Percentiles rank a stretch among this genome's conserved stretches.
Conservation (phyloP, 116 monocot species). For the Posidonia oceanica region DNA sequence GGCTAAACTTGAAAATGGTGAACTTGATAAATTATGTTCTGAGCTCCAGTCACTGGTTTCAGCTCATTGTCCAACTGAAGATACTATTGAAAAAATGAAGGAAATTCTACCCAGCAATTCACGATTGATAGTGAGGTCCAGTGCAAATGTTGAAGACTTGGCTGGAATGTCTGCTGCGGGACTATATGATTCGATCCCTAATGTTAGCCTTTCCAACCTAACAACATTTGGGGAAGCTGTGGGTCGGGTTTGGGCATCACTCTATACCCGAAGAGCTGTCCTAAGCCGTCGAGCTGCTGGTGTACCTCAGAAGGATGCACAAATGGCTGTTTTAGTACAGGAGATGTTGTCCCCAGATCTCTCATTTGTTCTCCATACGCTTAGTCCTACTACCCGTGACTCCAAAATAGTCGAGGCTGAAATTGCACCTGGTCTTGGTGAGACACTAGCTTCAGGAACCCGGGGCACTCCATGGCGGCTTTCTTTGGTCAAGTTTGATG, state of each 20-base stretch:
- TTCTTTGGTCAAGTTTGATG: constrained; percentile 63
- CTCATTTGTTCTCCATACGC: constrained; percentile 91
- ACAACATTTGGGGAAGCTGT: constrained; percentile 45
- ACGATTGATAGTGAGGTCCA: constrained; percentile 80
- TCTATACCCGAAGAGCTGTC: constrained; percentile 84
- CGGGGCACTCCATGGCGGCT: constrained; percentile 89
- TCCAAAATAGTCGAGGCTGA: constrained; percentile 51
- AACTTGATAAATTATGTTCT: constrained; percentile 43
- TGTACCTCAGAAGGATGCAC: constrained; percentile 64
- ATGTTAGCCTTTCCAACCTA: constrained; percentile 56
- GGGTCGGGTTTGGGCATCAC: constrained; percentile 81
- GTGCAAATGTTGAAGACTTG: constrained; percentile 95
- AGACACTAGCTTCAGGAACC: constrained; percentile 85
- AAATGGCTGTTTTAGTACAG: constrained; percentile 87
- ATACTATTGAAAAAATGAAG: constrained; percentile 25
- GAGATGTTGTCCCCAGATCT: constrained; percentile 74
- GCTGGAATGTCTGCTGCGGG: constrained; percentile 98
- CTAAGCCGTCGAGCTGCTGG: constrained; percentile 76
- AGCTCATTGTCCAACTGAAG: constrained; percentile 25
- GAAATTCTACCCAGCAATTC: constrained; percentile 35
- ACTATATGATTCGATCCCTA: constrained; percentile 84
- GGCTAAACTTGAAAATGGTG: constrained; percentile 37
- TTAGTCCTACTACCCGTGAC: constrained; percentile 59
- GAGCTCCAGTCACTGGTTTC: constrained; percentile 64
- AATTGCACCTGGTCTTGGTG: constrained; percentile 86